Evolutionary conservation across 345 rosid genomes (phyloP).

Genomic region (Raphanus sativus): DNA sequence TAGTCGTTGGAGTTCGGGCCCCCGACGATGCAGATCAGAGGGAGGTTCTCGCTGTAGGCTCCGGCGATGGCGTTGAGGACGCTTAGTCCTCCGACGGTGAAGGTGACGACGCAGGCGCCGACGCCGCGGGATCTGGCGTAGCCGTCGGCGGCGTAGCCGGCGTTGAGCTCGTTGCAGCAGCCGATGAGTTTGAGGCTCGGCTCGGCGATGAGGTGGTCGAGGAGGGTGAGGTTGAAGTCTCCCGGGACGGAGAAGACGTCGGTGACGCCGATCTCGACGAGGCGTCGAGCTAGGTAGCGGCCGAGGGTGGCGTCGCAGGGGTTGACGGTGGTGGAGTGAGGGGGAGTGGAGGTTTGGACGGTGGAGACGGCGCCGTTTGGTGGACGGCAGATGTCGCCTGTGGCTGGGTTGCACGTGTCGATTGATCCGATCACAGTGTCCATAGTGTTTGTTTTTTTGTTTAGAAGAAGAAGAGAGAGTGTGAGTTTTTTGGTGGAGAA

Average conservation of each 20-base stretch:
- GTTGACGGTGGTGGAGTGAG: constrained; percentile 13
- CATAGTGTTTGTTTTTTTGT: constrained; percentile 8
- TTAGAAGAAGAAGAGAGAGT: background rate
- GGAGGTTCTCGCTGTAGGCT: constrained; percentile 63
- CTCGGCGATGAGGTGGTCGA: constrained; percentile 67
- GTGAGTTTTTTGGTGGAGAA: background rate
- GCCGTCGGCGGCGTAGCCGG: constrained; percentile 71
- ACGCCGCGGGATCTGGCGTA: constrained; percentile 67
- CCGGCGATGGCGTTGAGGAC: constrained; percentile 66
- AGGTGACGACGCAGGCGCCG: constrained; percentile 69
- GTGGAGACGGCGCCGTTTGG: constrained; percentile 35
- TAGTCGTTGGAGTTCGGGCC: constrained; percentile 71
- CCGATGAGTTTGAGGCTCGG: constrained; percentile 56
- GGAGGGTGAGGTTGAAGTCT: constrained; percentile 68
- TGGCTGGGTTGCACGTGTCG: constrained; percentile 30
- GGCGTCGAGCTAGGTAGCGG: constrained; percentile 62
- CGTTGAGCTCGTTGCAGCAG: constrained; percentile 79
- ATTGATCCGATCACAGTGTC: constrained; percentile 40
- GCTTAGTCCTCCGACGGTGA: constrained; percentile 71
- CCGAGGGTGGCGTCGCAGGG: constrained; percentile 55
- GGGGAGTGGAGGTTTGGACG: constrained; percentile 24
- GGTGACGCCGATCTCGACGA: constrained; percentile 60
- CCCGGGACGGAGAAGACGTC: constrained; percentile 74
- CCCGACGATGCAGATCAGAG: constrained; percentile 60
- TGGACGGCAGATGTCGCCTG: constrained; percentile 31